Evolutionary conservation across 805 yeast species (phyloP), one percentile per base, ranked within the genome.

Genomic region (Metschnikowia picachoensis): DNA sequence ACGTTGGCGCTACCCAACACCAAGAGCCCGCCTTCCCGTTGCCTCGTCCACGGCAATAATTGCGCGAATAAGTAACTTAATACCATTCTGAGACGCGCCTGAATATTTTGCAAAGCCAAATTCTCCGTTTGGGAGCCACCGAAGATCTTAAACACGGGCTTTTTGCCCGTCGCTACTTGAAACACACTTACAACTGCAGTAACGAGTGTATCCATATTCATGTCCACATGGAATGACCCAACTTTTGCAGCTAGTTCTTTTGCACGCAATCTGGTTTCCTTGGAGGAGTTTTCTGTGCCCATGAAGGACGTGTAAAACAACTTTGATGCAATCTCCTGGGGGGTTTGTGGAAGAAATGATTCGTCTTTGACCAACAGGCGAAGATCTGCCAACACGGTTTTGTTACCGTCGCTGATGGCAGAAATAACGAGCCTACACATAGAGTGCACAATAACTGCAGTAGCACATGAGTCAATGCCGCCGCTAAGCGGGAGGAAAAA

Each of bases 391-490:
- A 91, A 76, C 4, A 94, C 99, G 58, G 84, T 89, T 43, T 72
- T 53, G 56, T 88, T 83, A 8, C 90, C 91, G n/a, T 76, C 71
- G 10, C 61, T 59, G 39, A 84, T 79, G n/a, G 87, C 91, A 14
- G 76, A 65, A 1, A 81, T 82, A 0, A 92, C 97, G 15, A 92
- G 68, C 30, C 89, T 72, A 62, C 98, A 92, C 99, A 94, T 94
- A 16, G 95, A 87, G 60, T 85, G 87, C 27, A 94, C 95, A 57
- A 94, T 90, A 14, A 87, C 87, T 0, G 98, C 94, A 0, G 99
- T 94, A 1, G 99, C 97, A 72, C 99, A 95, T 31, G 96, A 87
- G 62, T 94, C 99, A 52, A 94, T 92, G 41, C 99, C 99, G 15
- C 99, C 99, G 64, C 95, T 85, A 41, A 94, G 72, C 0, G 99